Evolutionary conservation across 768 basidiomycete species (phyloP).

Genomic region (Termitomyces sp.): DNA sequence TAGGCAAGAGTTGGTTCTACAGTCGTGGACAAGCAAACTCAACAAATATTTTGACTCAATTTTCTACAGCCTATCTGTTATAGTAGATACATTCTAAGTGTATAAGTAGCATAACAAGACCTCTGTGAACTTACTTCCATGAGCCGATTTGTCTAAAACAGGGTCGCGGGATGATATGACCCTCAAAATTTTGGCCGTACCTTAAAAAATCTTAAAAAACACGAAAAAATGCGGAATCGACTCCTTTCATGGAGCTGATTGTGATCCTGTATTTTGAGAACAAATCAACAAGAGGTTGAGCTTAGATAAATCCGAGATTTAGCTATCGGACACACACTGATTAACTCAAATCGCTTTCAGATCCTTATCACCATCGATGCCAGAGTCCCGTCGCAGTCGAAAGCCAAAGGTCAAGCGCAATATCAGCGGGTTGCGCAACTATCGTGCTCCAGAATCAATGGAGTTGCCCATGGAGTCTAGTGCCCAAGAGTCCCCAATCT

Average conservation of each 20-base stretch:
- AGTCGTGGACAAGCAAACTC: conserved; percentile 20
- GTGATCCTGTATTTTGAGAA: background rate
- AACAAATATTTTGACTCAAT: background rate
- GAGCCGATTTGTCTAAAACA: conserved; percentile 12
- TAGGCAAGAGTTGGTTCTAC: too few relatives aligned
- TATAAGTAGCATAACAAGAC: background rate
- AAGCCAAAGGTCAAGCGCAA: background rate
- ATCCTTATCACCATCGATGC: background rate
- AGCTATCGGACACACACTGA: background rate
- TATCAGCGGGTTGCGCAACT: background rate
- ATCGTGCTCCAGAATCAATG: background rate
- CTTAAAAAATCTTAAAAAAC: conserved; percentile 17
- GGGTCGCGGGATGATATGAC: background rate
- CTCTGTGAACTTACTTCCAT: background rate
- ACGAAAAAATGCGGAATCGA: conserved; percentile 20
- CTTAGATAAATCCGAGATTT: background rate
- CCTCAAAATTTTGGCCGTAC: conserved; percentile 15
- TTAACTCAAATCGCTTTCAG: background rate
- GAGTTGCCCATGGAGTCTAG: background rate
- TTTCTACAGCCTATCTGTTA: background rate
- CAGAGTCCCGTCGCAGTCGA: background rate
- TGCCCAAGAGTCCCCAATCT: background rate
- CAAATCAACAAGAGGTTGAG: background rate
- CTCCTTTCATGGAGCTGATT: conserved; percentile 13
- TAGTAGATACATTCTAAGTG: background rate